These are phyloP conservation scores for Litsea cubeba DNA, from an alignment of 164 flowering plant species.

Conservation along the genomic window DNA sequence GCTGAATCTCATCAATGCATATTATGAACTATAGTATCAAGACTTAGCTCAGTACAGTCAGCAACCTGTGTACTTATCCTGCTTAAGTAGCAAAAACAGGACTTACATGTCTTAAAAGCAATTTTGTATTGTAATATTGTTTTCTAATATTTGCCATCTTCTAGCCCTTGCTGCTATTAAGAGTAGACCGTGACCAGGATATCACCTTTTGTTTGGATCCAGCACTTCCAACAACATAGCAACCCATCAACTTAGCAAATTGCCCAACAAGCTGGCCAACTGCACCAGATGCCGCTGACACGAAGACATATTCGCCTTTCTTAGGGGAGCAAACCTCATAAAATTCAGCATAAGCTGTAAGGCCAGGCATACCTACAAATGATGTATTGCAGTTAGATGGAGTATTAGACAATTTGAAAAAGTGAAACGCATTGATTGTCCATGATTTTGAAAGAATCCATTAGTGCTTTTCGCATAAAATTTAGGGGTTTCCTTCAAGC, in stretches of 20 bases:
- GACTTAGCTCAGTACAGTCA: no score
- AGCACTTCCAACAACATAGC: slow-evolving; percentile 20
- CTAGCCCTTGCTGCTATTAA: no score
- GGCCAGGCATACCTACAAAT: slow-evolving; percentile 16
- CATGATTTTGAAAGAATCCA: no score
- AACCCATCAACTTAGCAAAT: slow-evolving; percentile 20
- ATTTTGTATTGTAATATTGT: no score
- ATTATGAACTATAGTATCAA: no score
- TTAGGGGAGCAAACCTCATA: slow-evolving; percentile 18
- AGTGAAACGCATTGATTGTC: background rate
- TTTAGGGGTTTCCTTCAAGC: no score
- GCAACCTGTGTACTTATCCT: no score
- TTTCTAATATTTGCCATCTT: no score
- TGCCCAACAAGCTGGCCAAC: slow-evolving; percentile 23
- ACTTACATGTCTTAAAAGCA: no score
- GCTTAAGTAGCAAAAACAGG: no score
- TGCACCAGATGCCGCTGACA: slow-evolving; percentile 19
- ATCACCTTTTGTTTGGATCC: slow-evolving; percentile 17
- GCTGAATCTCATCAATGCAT: no score
- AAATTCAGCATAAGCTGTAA: slow-evolving; percentile 20
- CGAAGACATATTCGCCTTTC: slow-evolving; percentile 16
- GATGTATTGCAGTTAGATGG: background rate
- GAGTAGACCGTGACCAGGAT: background rate
- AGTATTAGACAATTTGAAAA: background rate
- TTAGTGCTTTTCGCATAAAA: no score